Evolutionary conservation across 2,329 filamentous ascomycete genomes (phyloP).

Genomic region (Penicillium sp.): DNA sequence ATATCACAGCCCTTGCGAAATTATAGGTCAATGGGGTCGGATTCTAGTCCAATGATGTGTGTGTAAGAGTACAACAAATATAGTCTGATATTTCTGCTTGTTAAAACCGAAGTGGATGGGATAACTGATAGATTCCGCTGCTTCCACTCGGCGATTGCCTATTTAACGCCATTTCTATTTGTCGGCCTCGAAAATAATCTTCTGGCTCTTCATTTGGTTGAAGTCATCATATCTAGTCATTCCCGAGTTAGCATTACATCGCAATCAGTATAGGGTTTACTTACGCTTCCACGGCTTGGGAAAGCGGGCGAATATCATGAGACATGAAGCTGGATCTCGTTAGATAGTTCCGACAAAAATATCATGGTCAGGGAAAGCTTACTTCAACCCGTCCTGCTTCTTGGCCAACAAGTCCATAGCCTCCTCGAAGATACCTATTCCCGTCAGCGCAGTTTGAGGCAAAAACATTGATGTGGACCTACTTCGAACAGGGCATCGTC

Average conservation of each 20-base stretch:
- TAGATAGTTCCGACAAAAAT: slow-evolving; percentile 8
- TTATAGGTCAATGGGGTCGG: too few species aligned
- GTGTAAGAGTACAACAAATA: too few species aligned
- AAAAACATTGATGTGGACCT: slow-evolving; percentile 3
- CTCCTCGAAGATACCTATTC: slow-evolving; percentile 53
- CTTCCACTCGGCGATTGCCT: too few species aligned
- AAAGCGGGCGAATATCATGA: slow-evolving; percentile 64
- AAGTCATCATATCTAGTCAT: background rate
- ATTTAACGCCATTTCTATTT: background rate
- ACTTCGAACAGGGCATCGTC: slow-evolving; percentile 61
- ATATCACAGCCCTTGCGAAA: too few species aligned
- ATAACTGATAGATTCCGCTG: too few species aligned
- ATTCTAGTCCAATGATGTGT: too few species aligned
- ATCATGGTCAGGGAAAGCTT: slow-evolving; percentile 23
- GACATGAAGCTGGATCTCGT: slow-evolving; percentile 60
- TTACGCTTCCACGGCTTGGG: slow-evolving; percentile 54
- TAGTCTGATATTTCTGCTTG: too few species aligned
- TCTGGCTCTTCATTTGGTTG: background rate
- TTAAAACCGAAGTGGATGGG: too few species aligned
- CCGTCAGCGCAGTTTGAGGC: background rate
- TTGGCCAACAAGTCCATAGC: slow-evolving; percentile 58
- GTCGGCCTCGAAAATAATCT: background rate
- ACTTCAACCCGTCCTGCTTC: slow-evolving; percentile 62
- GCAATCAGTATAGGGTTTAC: background rate
- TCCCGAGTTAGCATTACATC: too few species aligned